Evolutionary conservation across 257 asterid genomes (phyloP), one percentile per base, ranked within the genome.

Genomic region (Jasminum sambac): DNA sequence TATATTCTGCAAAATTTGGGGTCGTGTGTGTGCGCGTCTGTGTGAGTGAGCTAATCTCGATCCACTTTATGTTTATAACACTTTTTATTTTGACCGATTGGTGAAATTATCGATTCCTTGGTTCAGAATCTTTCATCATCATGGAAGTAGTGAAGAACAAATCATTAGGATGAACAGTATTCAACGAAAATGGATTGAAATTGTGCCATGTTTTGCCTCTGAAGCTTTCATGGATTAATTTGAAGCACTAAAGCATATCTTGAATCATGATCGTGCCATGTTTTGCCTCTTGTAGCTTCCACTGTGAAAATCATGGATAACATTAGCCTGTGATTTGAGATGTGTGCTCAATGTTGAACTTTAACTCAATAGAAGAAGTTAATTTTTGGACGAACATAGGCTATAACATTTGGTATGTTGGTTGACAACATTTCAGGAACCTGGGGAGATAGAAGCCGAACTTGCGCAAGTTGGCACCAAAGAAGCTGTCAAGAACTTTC

Each of bases 361-460:
- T 40, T 40, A 4, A 30, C 44, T 11, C 44, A 11, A 6, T 2
- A 52, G 11, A 17, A 52, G 61, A 55, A 50, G 25, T 9, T 26
- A 55, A 55, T 23, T 55, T 55, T 23, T 19, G 4, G 36, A 23
- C 1, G 34, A 55, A 19, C 36, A 30, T 30, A 30, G 36, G 36
- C 36, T 30, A 55, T 8, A 55, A 13, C 23, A 6, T 6, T 13
- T 4, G 62, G 36, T 8, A 55, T 55, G 36, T 55, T 52, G 30
- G 61, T 52, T 25, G 21, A 59, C 17, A 19, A 55, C 63, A 62
- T 76, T 87, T 72, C 82, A 92, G 96, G 96, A 81, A 67, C 87
- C 90, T 5, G 96, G 95, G 55, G 95, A 86, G 3, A 88, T 86
- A 70, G 96, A 90, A 80, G 90, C 84, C 5, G 95, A 82, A 70